Conservation (phyloP, 2,329 filamentous ascomycete species). For the Monosporascus sp. region DNA sequence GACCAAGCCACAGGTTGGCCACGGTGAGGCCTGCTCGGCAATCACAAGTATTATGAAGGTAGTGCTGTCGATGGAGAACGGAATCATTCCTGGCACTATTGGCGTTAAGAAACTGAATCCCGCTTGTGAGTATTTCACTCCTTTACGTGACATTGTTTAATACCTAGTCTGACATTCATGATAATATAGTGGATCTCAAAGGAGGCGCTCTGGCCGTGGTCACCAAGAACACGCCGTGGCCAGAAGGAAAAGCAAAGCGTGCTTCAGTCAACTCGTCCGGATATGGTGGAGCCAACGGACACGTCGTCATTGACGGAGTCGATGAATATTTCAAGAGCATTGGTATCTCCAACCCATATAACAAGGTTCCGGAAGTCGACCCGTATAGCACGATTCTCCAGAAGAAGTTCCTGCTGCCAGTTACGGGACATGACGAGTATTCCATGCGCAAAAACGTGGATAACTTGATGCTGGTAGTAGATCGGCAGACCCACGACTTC, state of each 20-base stretch:
- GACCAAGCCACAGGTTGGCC: slow-evolving; percentile 16
- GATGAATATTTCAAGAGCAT: too few species aligned
- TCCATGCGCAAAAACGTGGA: slow-evolving; percentile 8
- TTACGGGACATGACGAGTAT: slow-evolving; percentile 15
- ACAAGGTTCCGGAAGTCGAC: neutral
- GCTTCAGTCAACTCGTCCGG: slow-evolving; percentile 18
- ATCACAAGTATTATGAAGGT: slow-evolving; percentile 15
- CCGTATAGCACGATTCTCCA: slow-evolving; percentile 1
- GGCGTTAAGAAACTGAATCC: slow-evolving; percentile 11
- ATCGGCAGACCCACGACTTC: slow-evolving; percentile 10
- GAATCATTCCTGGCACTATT: slow-evolving; percentile 9
- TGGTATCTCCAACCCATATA: too few species aligned
- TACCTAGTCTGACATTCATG: too few species aligned
- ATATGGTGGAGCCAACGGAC: slow-evolving; percentile 15
- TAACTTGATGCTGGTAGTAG: neutral
- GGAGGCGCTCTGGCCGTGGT: slow-evolving; percentile 8
- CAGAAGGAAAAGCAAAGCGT: too few species aligned
- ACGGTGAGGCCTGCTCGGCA: slow-evolving; percentile 12
- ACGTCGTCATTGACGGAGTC: slow-evolving; percentile 10
- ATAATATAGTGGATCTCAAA: too few species aligned
- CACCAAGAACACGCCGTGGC: slow-evolving; percentile 4
- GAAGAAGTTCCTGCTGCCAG: slow-evolving; percentile 9
- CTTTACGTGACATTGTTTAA: too few species aligned
- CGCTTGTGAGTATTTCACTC: too few species aligned
- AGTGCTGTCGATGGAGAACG: slow-evolving; percentile 7